A percentile compares a stretch with the other conserved stretches of the same genome.
Conservation (phyloP, 2,329 filamentous ascomycete species). For the Aquanectria penicillioides region DNA sequence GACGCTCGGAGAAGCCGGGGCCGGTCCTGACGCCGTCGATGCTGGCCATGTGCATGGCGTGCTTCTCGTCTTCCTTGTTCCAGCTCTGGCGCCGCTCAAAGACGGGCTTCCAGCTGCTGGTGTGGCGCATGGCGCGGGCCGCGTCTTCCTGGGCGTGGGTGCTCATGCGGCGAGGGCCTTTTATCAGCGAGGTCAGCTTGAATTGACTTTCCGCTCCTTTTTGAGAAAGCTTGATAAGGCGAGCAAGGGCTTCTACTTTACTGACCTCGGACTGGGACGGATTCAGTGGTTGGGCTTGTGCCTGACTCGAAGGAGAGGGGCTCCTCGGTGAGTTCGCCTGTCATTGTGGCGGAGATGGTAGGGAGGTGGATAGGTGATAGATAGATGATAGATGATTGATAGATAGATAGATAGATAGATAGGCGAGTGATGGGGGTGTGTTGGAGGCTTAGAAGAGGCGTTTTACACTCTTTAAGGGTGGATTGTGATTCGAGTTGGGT, state of each 20-base stretch:
- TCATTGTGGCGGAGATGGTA: neutral
- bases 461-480: too few species aligned
- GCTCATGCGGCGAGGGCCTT: constrained; percentile 24
- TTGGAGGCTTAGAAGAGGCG: too few species aligned
- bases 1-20: constrained; percentile 57
- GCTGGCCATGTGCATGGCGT: constrained; percentile 58
- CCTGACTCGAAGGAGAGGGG: neutral
- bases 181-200: too few species aligned
- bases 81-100: constrained; percentile 61
- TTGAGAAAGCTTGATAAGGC: too few species aligned
- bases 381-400: neutral
- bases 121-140: constrained; percentile 46
- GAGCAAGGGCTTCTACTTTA: too few species aligned
- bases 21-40: constrained; percentile 49
- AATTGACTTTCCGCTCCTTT: too few species aligned
- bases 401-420: too few species aligned
- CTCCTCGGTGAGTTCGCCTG: neutral
- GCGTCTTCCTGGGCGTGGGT: constrained; percentile 40
- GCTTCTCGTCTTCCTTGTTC: constrained; percentile 64
- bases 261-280: neutral
- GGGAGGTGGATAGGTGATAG: neutral
- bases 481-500: too few species aligned
- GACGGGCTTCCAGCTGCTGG: constrained; percentile 57
- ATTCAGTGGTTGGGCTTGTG: neutral
- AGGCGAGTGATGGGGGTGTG: too few species aligned